A percentile compares a stretch with the other conserved stretches of the same genome.
Evolutionary conservation across 495 filamentous ascomycete species (phyloP).

Genomic region (Margaritispora aquatica): DNA sequence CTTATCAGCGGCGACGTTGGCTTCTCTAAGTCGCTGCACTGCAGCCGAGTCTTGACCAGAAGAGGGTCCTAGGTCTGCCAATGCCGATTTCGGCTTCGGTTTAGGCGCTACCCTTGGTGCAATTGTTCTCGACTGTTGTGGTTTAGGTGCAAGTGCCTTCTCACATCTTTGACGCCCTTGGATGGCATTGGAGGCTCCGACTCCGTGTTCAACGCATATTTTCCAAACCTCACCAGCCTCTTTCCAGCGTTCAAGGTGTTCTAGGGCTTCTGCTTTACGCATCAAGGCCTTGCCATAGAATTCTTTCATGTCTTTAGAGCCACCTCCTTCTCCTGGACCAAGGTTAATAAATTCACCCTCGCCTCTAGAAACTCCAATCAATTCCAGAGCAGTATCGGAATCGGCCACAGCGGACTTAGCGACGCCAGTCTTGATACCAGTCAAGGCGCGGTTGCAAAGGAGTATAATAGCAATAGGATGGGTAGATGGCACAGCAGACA

Average conservation of each 20-base stretch:
- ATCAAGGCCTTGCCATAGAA: conserved; percentile 89
- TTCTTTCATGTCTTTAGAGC: conserved; percentile 81
- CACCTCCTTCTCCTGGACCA: conserved; percentile 35
- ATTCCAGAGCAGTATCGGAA: conserved; percentile 67
- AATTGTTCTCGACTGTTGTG: conserved; percentile 11
- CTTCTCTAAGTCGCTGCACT: conserved; percentile 70
- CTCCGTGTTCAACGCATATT: conserved; percentile 71
- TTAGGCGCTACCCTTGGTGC: conserved; percentile 25
- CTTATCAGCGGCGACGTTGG: conserved; percentile 75
- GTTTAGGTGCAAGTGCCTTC: conserved; percentile 64
- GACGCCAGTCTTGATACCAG: conserved; percentile 81
- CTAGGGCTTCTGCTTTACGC: conserved; percentile 91
- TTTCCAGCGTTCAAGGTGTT: conserved; percentile 89
- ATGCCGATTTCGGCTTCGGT: conserved; percentile 37
- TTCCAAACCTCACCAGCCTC: conserved; percentile 80
- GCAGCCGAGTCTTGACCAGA: conserved; percentile 45
- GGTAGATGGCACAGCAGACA: conserved; percentile 64
- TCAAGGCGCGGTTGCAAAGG: conserved; percentile 87
- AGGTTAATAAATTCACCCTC: conserved; percentile 73
- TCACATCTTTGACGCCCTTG: conserved; percentile 89
- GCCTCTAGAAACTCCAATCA: conserved; percentile 76
- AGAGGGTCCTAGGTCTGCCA: conserved; percentile 37
- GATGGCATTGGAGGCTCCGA: conserved; percentile 76
- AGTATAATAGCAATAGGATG: conserved; percentile 83
- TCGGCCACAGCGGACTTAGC: conserved; percentile 79